Evolutionary conservation across 2,329 filamentous ascomycete genomes (phyloP).

Genomic region (Neofusicoccum laricinum): DNA sequence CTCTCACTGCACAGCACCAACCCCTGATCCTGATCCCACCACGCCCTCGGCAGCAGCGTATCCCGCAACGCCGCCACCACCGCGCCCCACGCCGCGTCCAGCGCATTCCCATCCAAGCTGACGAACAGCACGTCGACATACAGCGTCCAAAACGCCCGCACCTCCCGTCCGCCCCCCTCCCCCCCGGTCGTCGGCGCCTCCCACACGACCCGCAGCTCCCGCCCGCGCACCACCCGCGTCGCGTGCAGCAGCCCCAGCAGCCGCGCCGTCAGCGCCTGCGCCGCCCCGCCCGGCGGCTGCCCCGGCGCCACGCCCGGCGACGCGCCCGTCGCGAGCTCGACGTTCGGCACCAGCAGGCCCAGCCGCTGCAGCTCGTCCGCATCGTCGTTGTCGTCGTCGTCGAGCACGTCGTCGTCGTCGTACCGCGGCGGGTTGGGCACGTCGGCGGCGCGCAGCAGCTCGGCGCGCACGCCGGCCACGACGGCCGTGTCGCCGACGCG

Average conservation of each 20-base stretch:
- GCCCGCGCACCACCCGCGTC: constrained; percentile 62
- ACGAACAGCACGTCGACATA: constrained; percentile 96
- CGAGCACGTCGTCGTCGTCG: background rate
- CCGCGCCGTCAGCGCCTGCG: constrained; percentile 80
- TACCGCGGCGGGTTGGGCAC: constrained; percentile 60
- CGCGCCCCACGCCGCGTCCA: constrained; percentile 87
- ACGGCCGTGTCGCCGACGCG: constrained; percentile 86
- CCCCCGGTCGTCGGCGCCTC: constrained; percentile 39
- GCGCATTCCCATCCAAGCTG: constrained; percentile 85
- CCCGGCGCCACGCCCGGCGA: constrained; percentile 83
- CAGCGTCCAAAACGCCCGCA: constrained; percentile 90
- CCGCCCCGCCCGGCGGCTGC: constrained; percentile 72
- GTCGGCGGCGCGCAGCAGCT: constrained; percentile 73
- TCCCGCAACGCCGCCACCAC: constrained; percentile 76
- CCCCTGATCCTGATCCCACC: constrained; percentile 81
- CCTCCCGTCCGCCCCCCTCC: constrained; percentile 48
- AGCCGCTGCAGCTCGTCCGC: constrained; percentile 45
- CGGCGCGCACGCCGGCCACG: constrained; percentile 88
- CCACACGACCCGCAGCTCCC: constrained; percentile 72
- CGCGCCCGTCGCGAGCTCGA: constrained; percentile 88
- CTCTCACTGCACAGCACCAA: constrained; percentile 70
- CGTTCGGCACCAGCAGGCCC: constrained; percentile 84
- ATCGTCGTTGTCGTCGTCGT: constrained; percentile 17
- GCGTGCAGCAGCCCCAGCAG: constrained; percentile 74
- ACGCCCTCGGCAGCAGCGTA: constrained; percentile 72